phyloP scores from a whole-genome alignment of 2,329 filamentous ascomycete genomes.

The Mycosphaerella sp. region DNA sequence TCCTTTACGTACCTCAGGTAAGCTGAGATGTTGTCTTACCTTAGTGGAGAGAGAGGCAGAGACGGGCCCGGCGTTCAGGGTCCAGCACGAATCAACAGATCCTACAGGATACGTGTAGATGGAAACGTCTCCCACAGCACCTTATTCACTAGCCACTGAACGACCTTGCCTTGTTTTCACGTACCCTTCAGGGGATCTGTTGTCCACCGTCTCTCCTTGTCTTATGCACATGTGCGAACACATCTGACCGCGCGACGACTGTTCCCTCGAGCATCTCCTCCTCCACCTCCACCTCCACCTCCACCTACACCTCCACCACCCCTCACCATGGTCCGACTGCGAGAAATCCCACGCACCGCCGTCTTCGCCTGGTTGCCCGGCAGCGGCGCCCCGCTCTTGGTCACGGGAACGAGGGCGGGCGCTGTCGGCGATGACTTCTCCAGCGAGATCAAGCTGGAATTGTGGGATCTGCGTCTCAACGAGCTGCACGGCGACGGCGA shows the following conservation, averaged over 20 bases:
- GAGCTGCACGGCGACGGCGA: constrained; percentile 69
- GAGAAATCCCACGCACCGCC: constrained; percentile 94
- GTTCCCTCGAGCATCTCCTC: constrained; percentile 1
- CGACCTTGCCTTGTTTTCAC: background rate
- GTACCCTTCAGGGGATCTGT: constrained; percentile 2
- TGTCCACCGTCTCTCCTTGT: constrained; percentile 1
- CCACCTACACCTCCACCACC: background rate
- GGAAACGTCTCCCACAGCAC: too few species aligned
- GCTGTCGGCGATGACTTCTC: constrained; percentile 97
- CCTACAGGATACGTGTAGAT: too few species aligned
- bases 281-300: background rate
- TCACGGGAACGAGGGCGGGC: constrained; percentile 89
- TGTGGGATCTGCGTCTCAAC: constrained; percentile 90
- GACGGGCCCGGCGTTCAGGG: too few species aligned
- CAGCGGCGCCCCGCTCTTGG: constrained; percentile 70
- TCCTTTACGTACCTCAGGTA: too few species aligned
- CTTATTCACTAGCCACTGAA: too few species aligned
- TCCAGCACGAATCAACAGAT: too few species aligned
- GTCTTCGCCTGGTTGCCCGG: constrained; percentile 95
- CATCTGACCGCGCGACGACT: background rate
- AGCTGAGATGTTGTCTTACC: too few species aligned
- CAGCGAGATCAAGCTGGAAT: constrained; percentile 89
- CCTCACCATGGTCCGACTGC: constrained; percentile 76
- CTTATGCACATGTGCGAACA: constrained; percentile 7
- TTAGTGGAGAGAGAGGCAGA: too few species aligned